These are phyloP conservation scores for Davidsoniella virescens DNA, from an alignment of 2,329 filamentous ascomycete species.

Conservation along the genomic window DNA sequence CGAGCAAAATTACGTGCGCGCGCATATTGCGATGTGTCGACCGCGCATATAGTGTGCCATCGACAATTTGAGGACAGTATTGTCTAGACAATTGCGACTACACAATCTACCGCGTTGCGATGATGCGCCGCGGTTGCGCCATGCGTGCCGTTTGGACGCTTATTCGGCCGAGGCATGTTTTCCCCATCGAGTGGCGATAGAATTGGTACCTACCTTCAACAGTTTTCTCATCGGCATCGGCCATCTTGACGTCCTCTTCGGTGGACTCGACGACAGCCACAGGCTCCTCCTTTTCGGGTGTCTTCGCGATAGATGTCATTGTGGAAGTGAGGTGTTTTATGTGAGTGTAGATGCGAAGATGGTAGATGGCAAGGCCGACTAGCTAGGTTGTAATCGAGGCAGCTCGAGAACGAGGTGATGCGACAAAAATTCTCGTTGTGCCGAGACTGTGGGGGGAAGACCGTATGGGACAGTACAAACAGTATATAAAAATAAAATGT, in stretches of 20 bases:
- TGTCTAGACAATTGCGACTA: too few relatives aligned
- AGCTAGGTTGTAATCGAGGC: too few relatives aligned
- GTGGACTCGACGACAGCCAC: conserved; percentile 9
- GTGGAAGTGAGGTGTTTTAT: neutral
- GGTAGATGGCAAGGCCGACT: too few relatives aligned
- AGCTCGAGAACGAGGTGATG: too few relatives aligned
- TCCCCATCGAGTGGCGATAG: neutral
- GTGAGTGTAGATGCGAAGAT: neutral
- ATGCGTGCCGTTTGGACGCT: neutral
- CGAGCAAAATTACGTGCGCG: too few relatives aligned
- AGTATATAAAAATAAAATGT: neutral
- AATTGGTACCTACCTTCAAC: conserved; percentile 13
- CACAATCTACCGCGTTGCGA: too few relatives aligned
- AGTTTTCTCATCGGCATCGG: conserved; percentile 16
- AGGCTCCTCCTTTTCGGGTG: conserved; percentile 14
- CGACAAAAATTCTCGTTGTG: too few relatives aligned
- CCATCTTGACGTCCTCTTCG: conserved; percentile 17
- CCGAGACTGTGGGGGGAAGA: too few relatives aligned
- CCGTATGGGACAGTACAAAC: too few relatives aligned
- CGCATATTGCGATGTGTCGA: too few relatives aligned
- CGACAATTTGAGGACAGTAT: too few relatives aligned
- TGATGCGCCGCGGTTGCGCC: neutral
- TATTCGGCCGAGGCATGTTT: neutral
- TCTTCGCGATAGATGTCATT: conserved; percentile 13
- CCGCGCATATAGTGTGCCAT: too few relatives aligned